These are phyloP conservation scores for Nicotiana noctiflora DNA, from an alignment of 257 asterid genomes.

Conservation along the genomic window DNA sequence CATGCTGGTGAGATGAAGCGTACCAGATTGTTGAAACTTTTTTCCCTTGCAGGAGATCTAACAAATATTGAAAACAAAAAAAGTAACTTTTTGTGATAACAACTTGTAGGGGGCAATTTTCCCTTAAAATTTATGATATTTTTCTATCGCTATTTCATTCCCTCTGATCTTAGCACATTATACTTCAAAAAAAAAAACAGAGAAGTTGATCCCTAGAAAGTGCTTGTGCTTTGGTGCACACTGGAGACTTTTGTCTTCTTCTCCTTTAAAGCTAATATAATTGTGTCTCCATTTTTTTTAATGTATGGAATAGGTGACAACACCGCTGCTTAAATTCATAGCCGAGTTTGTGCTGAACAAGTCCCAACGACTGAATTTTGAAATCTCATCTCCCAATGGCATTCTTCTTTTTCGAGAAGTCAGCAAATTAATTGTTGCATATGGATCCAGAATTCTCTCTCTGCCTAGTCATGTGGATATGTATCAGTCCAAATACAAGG, in stretches of 20 bases:
- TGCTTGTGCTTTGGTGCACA: neutral
- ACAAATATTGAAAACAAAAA: neutral
- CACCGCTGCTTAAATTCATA: conserved; percentile 88
- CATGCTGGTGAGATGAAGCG: neutral
- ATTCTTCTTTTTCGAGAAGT: conserved; percentile 97
- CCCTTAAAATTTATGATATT: neutral
- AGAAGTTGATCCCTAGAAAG: neutral
- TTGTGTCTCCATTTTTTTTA: neutral
- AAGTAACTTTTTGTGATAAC: neutral
- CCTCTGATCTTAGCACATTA: too few relatives aligned
- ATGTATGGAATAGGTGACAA: conserved; percentile 66
- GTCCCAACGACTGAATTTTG: conserved; percentile 89
- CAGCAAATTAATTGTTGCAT: conserved; percentile 87
- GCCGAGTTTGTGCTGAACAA: conserved; percentile 92
- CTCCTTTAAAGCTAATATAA: neutral
- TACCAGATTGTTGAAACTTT: neutral
- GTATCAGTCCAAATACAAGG: conserved; percentile 91
- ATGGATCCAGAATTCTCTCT: conserved; percentile 77
- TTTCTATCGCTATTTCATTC: too few relatives aligned
- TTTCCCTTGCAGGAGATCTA: neutral
- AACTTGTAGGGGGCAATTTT: neutral
- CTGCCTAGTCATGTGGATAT: conserved; percentile 74
- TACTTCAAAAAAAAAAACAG: too few relatives aligned
- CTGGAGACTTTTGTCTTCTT: neutral
- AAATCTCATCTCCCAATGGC: conserved; percentile 94